These are phyloP conservation scores for Actinomucor elegans DNA, from an alignment of 371 early-diverging fungal species.

Conservation along the genomic window DNA sequence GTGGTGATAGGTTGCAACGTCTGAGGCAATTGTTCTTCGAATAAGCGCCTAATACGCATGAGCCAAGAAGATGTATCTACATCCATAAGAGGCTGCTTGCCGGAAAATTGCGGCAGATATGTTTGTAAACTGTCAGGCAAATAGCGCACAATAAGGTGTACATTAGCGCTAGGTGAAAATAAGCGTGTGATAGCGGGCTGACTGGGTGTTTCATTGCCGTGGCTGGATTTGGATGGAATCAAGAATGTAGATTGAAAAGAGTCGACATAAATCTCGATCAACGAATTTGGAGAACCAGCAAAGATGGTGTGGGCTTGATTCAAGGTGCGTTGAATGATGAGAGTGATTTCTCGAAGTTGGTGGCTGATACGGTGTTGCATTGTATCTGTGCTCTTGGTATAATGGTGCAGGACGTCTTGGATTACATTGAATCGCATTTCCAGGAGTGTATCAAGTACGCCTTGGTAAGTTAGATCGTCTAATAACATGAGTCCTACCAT, in stretches of 20 bases:
- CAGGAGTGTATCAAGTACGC: conserved; percentile 38
- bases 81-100: conserved; percentile 19
- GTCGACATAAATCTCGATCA: conserved; percentile 24
- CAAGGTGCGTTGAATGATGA: conserved; percentile 44
- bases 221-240: conserved; percentile 22
- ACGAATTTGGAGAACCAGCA: neutral
- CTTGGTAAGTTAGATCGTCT: conserved; percentile 47
- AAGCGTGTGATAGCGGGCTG: conserved; percentile 49
- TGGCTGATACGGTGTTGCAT: conserved; percentile 20
- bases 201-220: conserved; percentile 17
- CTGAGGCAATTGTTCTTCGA: conserved; percentile 23
- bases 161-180: conserved; percentile 60
- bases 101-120: conserved; percentile 44
- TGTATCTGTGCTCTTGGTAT: conserved; percentile 7
- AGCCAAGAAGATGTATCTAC: conserved; percentile 41
- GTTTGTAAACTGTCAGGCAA: conserved; percentile 55
- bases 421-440: conserved; percentile 43
- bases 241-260: conserved; percentile 32
- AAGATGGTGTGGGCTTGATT: conserved; percentile 41
- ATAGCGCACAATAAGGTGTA: conserved; percentile 57
- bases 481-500: conserved; percentile 64
- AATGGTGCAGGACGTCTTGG: conserved; percentile 26
- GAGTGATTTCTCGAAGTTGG: conserved; percentile 37
- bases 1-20: conserved; percentile 38
- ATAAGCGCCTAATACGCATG: conserved; percentile 16